Percentiles rank a stretch among this genome's conserved stretches.
Conservation (phyloP, 169 alveolate species). For the Cryptosporidium andersoni region DNA sequence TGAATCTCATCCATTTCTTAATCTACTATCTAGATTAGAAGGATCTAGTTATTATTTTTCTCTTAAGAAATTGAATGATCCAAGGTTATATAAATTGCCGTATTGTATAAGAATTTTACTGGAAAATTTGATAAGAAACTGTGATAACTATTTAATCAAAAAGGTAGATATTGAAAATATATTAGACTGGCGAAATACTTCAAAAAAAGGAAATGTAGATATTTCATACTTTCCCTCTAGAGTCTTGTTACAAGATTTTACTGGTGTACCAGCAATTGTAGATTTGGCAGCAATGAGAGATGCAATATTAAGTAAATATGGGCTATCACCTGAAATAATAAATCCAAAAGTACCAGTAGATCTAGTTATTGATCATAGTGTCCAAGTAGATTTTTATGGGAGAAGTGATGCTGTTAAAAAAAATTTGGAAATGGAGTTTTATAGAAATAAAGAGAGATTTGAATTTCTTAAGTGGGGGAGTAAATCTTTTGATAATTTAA, state of each 20-base stretch:
- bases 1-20: too few species aligned
- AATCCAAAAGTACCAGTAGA: slow-evolving; percentile 95
- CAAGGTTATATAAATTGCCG: too few species aligned
- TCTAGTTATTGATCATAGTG: slow-evolving; percentile 94
- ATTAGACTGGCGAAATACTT: slow-evolving; percentile 87
- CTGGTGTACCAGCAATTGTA: slow-evolving; percentile 96
- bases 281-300: slow-evolving; percentile 98
- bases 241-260: slow-evolving; percentile 93
- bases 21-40: too few species aligned
- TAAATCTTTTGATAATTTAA: slow-evolving; percentile 89
- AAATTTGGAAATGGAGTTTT: too few species aligned
- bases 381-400: slow-evolving; percentile 93
- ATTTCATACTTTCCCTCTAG: slow-evolving; percentile 97
- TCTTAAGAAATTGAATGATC: too few species aligned
- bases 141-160: too few species aligned
- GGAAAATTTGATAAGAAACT: too few species aligned
- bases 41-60: too few species aligned
- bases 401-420: slow-evolving; percentile 81
- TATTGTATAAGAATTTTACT: too few species aligned
- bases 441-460: too few species aligned
- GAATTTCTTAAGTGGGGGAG: too few species aligned
- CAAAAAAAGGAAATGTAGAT: slow-evolving; percentile 83
- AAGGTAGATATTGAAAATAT: slow-evolving; percentile 89
- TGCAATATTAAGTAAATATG: slow-evolving; percentile 85
- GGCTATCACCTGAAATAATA: slow-evolving; percentile 90